Evolutionary conservation across 2,329 filamentous ascomycete genomes (phyloP).

Genomic region (Penicillium sp.): DNA sequence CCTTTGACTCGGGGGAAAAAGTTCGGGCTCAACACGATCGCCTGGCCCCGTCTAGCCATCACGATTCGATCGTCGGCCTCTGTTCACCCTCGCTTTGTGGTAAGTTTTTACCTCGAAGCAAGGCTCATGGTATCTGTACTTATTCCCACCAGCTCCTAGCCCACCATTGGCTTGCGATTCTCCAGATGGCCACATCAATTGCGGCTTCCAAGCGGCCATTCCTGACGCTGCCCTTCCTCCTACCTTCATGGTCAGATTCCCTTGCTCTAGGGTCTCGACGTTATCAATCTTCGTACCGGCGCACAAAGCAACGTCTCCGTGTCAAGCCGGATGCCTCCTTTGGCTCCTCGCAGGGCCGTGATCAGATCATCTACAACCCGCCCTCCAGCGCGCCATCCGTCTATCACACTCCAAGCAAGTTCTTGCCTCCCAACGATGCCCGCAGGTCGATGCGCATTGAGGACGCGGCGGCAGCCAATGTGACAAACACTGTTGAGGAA

Average conservation of each 20-base stretch:
- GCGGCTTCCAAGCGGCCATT: slow-evolving; percentile 37
- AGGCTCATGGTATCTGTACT: neutral
- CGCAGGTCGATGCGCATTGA: slow-evolving; percentile 52
- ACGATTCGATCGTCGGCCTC: neutral
- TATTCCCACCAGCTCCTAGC: neutral
- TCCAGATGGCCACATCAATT: slow-evolving; percentile 34
- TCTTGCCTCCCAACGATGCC: slow-evolving; percentile 62
- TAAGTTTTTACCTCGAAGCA: neutral
- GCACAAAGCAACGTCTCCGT: slow-evolving; percentile 54
- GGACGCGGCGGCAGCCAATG: slow-evolving; percentile 24
- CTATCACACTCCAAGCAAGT: slow-evolving; percentile 66
- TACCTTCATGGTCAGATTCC: slow-evolving; percentile 41
- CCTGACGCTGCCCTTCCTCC: slow-evolving; percentile 41
- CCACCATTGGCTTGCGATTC: slow-evolving; percentile 11
- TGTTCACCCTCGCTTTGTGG: slow-evolving; percentile 1
- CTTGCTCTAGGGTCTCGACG: slow-evolving; percentile 39
- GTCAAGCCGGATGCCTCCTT: slow-evolving; percentile 58
- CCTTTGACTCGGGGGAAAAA: slow-evolving; percentile 24
- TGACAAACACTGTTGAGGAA: slow-evolving; percentile 23
- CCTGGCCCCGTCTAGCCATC: neutral
- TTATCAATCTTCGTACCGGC: slow-evolving; percentile 53
- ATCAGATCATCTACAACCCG: slow-evolving; percentile 67
- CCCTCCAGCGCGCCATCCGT: slow-evolving; percentile 64
- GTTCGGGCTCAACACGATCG: slow-evolving; percentile 22
- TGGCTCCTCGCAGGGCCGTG: slow-evolving; percentile 42